These are phyloP conservation scores for Fraxinus floribunda DNA, from an alignment of 305 asterid species.

Conservation along the genomic window DNA sequence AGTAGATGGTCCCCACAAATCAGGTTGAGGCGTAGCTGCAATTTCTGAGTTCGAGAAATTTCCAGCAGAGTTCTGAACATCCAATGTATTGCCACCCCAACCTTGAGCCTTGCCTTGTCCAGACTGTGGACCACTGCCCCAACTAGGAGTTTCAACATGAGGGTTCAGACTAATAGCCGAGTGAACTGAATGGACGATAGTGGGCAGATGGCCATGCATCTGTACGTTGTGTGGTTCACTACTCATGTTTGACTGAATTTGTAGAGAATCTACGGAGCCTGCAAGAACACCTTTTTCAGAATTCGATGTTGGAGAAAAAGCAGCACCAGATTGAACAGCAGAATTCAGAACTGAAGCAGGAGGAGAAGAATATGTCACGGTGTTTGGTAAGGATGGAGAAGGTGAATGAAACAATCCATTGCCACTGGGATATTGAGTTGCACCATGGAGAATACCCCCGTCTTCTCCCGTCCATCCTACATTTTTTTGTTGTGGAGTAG, in stretches of 20 bases:
- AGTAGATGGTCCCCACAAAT: conserved; percentile 54
- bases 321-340: conserved; percentile 21
- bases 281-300: conserved; percentile 39
- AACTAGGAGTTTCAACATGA: conserved; percentile 41
- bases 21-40: conserved; percentile 49
- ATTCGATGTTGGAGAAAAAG: conserved; percentile 44
- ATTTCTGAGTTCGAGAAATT: conserved; percentile 47
- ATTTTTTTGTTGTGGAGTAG: conserved; percentile 62
- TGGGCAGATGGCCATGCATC: conserved; percentile 40
- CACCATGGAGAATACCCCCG: conserved; percentile 35
- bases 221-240: conserved; percentile 43
- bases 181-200: conserved; percentile 40
- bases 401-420: conserved; percentile 49
- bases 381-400: conserved; percentile 44
- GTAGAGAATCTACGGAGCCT: conserved; percentile 38
- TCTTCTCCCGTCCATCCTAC: conserved; percentile 40
- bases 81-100: conserved; percentile 47
- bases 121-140: conserved; percentile 39
- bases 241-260: conserved; percentile 31
- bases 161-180: conserved; percentile 47
- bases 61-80: conserved; percentile 53
- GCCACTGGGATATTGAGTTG: conserved; percentile 41
- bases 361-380: conserved; percentile 35
- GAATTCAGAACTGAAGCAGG: conserved; percentile 49
- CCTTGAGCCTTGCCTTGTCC: conserved; percentile 55